These are phyloP conservation scores for Colletotrichum tabaci DNA, from an alignment of 2,329 filamentous ascomycete genomes.

Conservation along the genomic window DNA sequence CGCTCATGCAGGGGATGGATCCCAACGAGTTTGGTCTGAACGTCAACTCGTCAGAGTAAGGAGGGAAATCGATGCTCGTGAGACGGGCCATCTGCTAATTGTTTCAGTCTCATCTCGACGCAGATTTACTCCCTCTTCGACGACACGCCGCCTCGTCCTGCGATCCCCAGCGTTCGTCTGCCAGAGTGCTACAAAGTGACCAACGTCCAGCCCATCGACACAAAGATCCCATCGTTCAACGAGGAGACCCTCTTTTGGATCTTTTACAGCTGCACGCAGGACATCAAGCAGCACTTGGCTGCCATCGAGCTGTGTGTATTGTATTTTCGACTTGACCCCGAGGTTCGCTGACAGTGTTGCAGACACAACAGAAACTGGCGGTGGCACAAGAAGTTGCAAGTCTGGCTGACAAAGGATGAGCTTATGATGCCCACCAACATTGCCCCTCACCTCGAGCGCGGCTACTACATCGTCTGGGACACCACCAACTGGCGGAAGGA, in stretches of 20 bases:
- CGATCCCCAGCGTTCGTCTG: slow-evolving; percentile 70
- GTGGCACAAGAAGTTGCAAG: slow-evolving; percentile 77
- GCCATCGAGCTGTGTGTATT: slow-evolving; percentile 72
- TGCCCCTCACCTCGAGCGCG: slow-evolving; percentile 72
- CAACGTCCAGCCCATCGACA: slow-evolving; percentile 76
- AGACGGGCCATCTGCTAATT: slow-evolving; percentile 42
- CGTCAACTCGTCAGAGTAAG: slow-evolving; percentile 71
- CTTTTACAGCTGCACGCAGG: slow-evolving; percentile 76
- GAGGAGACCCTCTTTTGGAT: slow-evolving; percentile 80
- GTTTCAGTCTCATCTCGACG: slow-evolving; percentile 66
- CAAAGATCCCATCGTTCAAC: slow-evolving; percentile 77
- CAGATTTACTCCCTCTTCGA: slow-evolving; percentile 75
- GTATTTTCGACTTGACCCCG: background rate
- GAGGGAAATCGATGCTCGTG: slow-evolving; percentile 50
- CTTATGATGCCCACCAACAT: slow-evolving; percentile 74
- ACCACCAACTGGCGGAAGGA: slow-evolving; percentile 74
- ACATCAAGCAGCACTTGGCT: slow-evolving; percentile 75
- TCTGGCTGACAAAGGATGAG: slow-evolving; percentile 79
- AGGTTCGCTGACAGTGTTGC: background rate
- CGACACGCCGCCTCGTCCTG: slow-evolving; percentile 70
- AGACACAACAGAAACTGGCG: slow-evolving; percentile 77
- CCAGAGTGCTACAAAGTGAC: slow-evolving; percentile 78
- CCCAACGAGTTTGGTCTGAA: slow-evolving; percentile 71
- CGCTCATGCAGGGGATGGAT: slow-evolving; percentile 73
- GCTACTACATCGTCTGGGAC: slow-evolving; percentile 78